Evolutionary conservation across 2,329 filamentous ascomycete genomes (phyloP).

Genomic region (Aspergillus candidus): DNA sequence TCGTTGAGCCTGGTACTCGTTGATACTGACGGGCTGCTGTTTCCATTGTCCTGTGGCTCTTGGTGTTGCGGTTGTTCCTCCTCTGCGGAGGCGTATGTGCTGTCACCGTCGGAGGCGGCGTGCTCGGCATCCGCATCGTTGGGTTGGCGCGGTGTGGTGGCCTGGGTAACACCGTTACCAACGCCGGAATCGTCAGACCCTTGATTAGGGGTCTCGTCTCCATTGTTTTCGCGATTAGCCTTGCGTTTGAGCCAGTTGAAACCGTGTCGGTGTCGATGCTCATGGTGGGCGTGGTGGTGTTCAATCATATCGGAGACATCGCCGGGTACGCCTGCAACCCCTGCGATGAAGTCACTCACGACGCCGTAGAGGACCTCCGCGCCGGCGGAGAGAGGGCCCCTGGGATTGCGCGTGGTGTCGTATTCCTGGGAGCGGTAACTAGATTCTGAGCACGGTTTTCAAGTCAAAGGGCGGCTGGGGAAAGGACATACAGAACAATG

Average conservation of each 20-base stretch:
- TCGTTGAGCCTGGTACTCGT: too few species aligned
- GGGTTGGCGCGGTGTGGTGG: neutral
- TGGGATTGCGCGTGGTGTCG: conserved; percentile 69
- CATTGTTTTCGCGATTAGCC: neutral
- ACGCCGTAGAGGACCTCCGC: conserved; percentile 75
- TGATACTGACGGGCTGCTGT: too few species aligned
- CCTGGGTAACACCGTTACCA: conserved; percentile 1
- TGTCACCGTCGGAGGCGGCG: neutral
- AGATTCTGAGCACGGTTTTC: conserved; percentile 1
- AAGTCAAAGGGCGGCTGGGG: conserved; percentile 9
- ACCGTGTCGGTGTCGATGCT: neutral
- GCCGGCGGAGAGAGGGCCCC: conserved; percentile 71
- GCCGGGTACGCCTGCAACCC: conserved; percentile 65
- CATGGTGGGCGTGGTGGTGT: conserved; percentile 1
- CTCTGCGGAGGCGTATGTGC: neutral
- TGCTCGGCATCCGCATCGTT: too few species aligned
- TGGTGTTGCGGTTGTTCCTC: neutral
- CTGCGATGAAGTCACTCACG: conserved; percentile 73
- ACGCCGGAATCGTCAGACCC: neutral
- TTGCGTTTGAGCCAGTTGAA: neutral
- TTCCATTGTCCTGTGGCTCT: neutral
- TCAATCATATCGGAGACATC: conserved; percentile 35
- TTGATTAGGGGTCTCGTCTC: neutral
- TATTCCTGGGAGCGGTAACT: conserved; percentile 59
- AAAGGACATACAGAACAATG: conserved; percentile 59